Evolutionary conservation across 805 yeast species (phyloP).

Genomic region (Myxozyma vanderwaltii): DNA sequence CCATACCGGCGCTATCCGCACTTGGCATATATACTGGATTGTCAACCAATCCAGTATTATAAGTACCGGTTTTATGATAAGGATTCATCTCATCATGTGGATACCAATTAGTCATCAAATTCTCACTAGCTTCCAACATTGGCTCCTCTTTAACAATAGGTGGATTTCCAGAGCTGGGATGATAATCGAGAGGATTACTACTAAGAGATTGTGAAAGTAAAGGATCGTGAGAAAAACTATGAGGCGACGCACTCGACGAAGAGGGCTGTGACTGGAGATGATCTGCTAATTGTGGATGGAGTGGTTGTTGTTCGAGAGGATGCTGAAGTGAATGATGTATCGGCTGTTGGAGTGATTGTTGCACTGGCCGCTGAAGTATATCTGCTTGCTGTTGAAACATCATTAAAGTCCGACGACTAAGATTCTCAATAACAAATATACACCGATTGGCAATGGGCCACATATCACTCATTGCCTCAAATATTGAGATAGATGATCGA

Average conservation of each 20-base stretch:
- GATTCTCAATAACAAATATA: conserved; percentile 11
- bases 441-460: conserved; percentile 27
- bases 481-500: conserved; percentile 6
- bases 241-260: conserved; percentile 1
- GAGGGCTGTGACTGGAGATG: background rate
- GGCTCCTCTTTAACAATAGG: background rate
- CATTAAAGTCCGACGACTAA: conserved; percentile 9
- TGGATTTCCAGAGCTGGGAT: background rate
- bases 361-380: background rate
- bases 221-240: background rate
- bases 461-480: conserved; percentile 20
- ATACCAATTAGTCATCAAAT: background rate
- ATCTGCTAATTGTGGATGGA: background rate
- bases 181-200: background rate
- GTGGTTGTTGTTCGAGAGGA: background rate
- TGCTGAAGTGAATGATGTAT: background rate
- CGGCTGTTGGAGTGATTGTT: conserved; percentile 1
- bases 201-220: background rate
- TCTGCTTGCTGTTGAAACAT: conserved; percentile 4
- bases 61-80: background rate
- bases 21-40: background rate
- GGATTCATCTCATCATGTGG: background rate
- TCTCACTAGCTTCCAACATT: background rate
- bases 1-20: background rate
- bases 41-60: background rate